A percentile compares a stretch with the other conserved stretches of the same genome.
phyloP scores from a whole-genome alignment of 768 basidiomycete genomes.

The Dendrothele bispora region DNA sequence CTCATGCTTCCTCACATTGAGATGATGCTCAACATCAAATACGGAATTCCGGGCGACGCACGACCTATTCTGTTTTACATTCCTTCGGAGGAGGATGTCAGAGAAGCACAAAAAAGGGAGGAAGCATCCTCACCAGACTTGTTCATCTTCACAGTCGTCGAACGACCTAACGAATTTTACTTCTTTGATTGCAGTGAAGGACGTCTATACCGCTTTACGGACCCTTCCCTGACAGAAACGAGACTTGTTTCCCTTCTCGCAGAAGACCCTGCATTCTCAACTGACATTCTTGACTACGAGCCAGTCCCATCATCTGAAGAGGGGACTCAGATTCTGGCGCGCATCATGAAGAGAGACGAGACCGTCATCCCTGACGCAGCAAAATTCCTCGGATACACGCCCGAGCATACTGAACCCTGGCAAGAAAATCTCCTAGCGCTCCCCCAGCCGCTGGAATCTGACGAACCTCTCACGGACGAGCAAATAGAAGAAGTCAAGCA shows the following conservation, averaged over 20 bases:
- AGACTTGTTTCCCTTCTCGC: conserved; percentile 29
- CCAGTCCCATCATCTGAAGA: conserved; percentile 22
- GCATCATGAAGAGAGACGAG: conserved; percentile 29
- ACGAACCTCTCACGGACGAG: not conserved
- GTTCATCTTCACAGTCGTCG: conserved; percentile 37
- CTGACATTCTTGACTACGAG: conserved; percentile 6
- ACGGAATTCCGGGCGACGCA: conserved; percentile 29
- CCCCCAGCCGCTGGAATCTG: no score
- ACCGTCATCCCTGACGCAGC: conserved; percentile 29
- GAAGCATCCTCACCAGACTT: no score
- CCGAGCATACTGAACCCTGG: conserved; percentile 17
- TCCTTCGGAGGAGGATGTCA: not conserved
- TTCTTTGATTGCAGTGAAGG: conserved; percentile 41
- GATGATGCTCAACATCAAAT: conserved; percentile 31
- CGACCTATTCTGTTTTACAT: conserved; percentile 30
- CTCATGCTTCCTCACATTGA: conserved; percentile 36
- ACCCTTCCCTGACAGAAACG: conserved; percentile 9
- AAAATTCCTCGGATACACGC: conserved; percentile 30
- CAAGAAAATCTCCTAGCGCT: not conserved
- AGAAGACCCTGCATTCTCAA: conserved; percentile 3
- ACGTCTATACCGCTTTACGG: conserved; percentile 9
- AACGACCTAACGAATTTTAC: conserved; percentile 33
- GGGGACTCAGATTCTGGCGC: conserved; percentile 23
- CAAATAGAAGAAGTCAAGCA: not conserved
- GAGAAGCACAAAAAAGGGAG: conserved; percentile 7